These are phyloP conservation scores for Trypanosoma lewisi DNA, from an alignment of 208 protist species.

Conservation along the genomic window DNA sequence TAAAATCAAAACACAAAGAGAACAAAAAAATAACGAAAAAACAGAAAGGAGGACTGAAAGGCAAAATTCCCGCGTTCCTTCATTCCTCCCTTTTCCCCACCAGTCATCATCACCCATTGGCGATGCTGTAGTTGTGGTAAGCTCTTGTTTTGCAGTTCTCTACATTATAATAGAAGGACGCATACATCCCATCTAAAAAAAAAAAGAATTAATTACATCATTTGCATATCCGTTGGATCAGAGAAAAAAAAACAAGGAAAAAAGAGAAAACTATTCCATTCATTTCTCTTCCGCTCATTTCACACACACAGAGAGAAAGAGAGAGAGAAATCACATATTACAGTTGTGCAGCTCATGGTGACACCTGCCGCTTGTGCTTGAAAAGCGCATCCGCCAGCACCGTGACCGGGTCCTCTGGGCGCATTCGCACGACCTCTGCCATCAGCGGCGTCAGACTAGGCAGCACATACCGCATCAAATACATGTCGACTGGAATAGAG, in stretches of 20 bases:
- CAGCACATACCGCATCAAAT: slow-evolving; percentile 93
- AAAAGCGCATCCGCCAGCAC: slow-evolving; percentile 89
- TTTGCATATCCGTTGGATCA: not conserved
- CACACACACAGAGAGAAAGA: not conserved
- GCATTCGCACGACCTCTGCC: slow-evolving; percentile 82
- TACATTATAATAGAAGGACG: too few species aligned
- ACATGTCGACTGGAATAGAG: slow-evolving; percentile 74
- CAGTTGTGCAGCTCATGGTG: slow-evolving; percentile 7
- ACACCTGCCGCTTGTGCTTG: slow-evolving; percentile 58
- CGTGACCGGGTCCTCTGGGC: slow-evolving; percentile 91
- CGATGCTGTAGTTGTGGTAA: too few species aligned
- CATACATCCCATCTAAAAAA: too few species aligned
- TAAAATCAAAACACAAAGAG: not conserved
- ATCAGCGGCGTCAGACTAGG: slow-evolving; percentile 90
- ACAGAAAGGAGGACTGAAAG: not conserved
- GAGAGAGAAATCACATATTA: not conserved
- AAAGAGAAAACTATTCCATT: too few species aligned
- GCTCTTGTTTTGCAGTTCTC: not conserved
- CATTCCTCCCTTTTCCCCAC: not conserved
- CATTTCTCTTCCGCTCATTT: too few species aligned
- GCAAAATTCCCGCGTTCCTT: not conserved
- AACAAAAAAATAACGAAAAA: not conserved
- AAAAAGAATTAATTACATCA: not conserved
- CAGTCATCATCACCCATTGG: too few species aligned
- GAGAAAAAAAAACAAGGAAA: not conserved